Conservation (phyloP, 129 eudicot genomes). For the Escallonia herrerae region DNA sequence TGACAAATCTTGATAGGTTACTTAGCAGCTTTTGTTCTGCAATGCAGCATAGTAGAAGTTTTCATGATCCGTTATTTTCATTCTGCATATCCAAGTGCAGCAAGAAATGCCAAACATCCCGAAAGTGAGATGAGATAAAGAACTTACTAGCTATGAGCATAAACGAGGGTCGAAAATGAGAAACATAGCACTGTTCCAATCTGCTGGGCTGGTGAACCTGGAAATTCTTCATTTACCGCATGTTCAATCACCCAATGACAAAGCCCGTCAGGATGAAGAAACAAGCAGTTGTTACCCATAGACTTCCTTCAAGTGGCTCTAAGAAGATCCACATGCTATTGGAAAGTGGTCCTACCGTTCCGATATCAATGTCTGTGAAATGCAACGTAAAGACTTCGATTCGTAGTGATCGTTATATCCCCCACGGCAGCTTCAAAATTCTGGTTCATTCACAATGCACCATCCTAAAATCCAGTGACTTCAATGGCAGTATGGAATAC, state of each 20-base stretch:
- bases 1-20: constrained; percentile 50
- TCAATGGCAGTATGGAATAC: too few relatives aligned
- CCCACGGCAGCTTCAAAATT: constrained; percentile 6
- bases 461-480: too few relatives aligned
- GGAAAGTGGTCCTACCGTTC: constrained; percentile 10
- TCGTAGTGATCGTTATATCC: constrained; percentile 41
- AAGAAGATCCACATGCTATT: constrained; percentile 30
- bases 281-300: constrained; percentile 28
- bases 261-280: constrained; percentile 29
- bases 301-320: constrained; percentile 37
- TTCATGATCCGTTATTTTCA: not conserved
- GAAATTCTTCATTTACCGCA: constrained; percentile 33
- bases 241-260: constrained; percentile 39
- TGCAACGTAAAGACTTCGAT: constrained; percentile 36
- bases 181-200: constrained; percentile 46
- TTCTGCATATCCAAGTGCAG: not conserved
- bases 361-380: constrained; percentile 26
- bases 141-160: constrained; percentile 48
- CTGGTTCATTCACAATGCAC: too few relatives aligned
- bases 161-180: constrained; percentile 55
- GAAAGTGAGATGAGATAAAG: not conserved
- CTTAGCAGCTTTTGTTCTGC: constrained; percentile 42
- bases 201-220: constrained; percentile 31
- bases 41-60: not conserved
- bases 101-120: not conserved